Conservation (phyloP, 169 alveolate species). For the Cryptosporidium canis region DNA sequence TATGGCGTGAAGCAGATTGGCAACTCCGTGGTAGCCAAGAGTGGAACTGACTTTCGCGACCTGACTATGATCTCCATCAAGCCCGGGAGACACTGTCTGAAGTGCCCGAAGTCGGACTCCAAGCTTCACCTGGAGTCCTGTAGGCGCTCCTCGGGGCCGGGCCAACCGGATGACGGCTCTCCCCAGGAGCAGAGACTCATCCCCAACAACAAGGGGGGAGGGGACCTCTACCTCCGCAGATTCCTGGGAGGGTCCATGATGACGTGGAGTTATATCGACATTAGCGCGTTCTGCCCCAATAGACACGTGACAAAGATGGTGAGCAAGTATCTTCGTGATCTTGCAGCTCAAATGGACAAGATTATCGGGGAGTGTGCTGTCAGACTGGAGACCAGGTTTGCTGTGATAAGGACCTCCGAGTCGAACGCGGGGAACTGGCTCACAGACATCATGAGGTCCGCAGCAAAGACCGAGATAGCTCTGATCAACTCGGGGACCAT, state of each 20-base stretch:
- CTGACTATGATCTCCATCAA: conserved; percentile 78
- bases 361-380: conserved; percentile 81
- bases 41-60: conserved; percentile 89
- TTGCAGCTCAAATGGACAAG: conserved; percentile 78
- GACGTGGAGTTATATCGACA: conserved; percentile 77
- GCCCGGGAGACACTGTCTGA: conserved; percentile 75
- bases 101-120: conserved; percentile 35
- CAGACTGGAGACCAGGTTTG: conserved; percentile 84
- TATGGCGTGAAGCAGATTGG: conserved; percentile 75
- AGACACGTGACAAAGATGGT: conserved; percentile 77
- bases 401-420: conserved; percentile 82
- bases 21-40: conserved; percentile 80
- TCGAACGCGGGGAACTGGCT: conserved; percentile 85
- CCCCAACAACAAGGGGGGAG: conserved; percentile 50
- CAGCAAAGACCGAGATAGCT: conserved; percentile 83
- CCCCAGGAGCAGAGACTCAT: neutral
- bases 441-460: conserved; percentile 84
- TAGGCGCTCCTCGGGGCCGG: neutral
- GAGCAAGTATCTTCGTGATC: conserved; percentile 74
- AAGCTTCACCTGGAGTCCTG: conserved; percentile 20
- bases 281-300: conserved; percentile 72
- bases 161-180: neutral
- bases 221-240: conserved; percentile 57
- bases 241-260: conserved; percentile 79
- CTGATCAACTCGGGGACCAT: conserved; percentile 88